Base-by-base conservation (phyloP, 768 basidiomycete species). In the Tulasnella calospora region DNA sequence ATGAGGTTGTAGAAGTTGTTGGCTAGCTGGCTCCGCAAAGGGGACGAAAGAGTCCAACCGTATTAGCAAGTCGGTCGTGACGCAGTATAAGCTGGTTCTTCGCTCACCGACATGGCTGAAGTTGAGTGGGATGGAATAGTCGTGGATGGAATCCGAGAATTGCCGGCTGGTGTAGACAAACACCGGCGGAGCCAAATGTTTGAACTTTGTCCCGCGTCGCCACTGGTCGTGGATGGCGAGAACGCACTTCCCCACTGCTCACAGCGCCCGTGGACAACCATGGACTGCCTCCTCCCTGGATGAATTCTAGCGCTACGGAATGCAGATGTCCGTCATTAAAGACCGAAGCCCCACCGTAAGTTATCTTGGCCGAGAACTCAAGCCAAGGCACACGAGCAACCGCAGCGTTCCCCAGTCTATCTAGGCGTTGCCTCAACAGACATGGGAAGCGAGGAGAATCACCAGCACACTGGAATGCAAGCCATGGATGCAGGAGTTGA, bases 1-100 rank as follows among this genome's bases (percentile, higher is more conserved):
- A 98, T 47, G 73, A 90, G 87, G 86, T 92, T 94, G 88, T 97
- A 98, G 84, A 95, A 85, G n/a, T 90, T 85, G 81, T 84, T 89
- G 72, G 87, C 81, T 78, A 90, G 79, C 89, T 90, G 71, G n/a
- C n/a, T n/a, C 30, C 30, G n/a, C 12, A 61, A 23, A 27, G 23
- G 15, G 23, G 10, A n/a, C 27, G 1, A n/a, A 27, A 30, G 23
- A 12, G 57, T 27, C 23, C 7, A 13, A n/a, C n/a, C 27, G 30
- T n/a, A 23, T 61, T 13, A 61, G 57, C 57, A n/a, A 30, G 57
- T 61, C 57, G 57, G 12, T 61, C 57, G 13, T 2, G 8, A 61
- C 57, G 1, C 30, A 8, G 23, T 61, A 27, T 13, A 9, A 1
- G 0, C 12, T 13, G 2, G 0, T 40, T 3, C 1, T 21, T 8